Percentiles rank a stretch among this genome's conserved stretches.
Conservation (phyloP, 2,329 filamentous ascomycete genomes). For the Fusarium metavorans region DNA sequence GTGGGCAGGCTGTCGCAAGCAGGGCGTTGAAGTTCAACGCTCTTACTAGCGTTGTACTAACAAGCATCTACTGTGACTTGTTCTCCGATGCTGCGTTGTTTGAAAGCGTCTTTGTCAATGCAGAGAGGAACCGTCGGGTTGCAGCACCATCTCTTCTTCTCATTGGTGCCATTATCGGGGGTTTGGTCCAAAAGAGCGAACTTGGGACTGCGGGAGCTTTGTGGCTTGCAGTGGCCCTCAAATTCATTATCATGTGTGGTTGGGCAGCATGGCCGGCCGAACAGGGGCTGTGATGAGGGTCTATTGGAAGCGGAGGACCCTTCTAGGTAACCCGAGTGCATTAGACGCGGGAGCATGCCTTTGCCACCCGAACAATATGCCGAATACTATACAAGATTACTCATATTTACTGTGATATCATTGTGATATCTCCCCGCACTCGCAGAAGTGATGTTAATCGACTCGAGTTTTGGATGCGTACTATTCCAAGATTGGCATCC, state of each 20-base stretch:
- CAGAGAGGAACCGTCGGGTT: constrained; percentile 63
- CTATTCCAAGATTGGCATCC: background rate
- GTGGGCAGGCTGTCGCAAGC: constrained; percentile 82
- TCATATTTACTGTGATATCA: background rate
- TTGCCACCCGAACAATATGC: background rate
- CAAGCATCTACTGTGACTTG: constrained; percentile 84
- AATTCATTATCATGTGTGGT: constrained; percentile 65
- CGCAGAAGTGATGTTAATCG: background rate
- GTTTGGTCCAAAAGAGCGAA: constrained; percentile 60
- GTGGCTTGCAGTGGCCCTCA: constrained; percentile 70
- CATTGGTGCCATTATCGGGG: constrained; percentile 62
- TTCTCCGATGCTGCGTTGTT: constrained; percentile 73
- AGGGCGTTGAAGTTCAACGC: constrained; percentile 76
- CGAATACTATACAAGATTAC: background rate
- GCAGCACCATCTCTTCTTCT: constrained; percentile 63
- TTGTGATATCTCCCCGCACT: background rate
- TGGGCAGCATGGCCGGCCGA: constrained; percentile 73
- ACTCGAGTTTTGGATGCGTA: background rate
- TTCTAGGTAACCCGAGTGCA: background rate
- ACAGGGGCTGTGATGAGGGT: constrained; percentile 15
- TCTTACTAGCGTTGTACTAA: constrained; percentile 82
- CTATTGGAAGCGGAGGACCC: background rate
- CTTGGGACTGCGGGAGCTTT: constrained; percentile 65
- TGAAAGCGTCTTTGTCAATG: constrained; percentile 51
- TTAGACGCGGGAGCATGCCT: background rate